These are phyloP conservation scores for Eutrema japonicum DNA, from an alignment of 345 rosid genomes.

Conservation along the genomic window DNA sequence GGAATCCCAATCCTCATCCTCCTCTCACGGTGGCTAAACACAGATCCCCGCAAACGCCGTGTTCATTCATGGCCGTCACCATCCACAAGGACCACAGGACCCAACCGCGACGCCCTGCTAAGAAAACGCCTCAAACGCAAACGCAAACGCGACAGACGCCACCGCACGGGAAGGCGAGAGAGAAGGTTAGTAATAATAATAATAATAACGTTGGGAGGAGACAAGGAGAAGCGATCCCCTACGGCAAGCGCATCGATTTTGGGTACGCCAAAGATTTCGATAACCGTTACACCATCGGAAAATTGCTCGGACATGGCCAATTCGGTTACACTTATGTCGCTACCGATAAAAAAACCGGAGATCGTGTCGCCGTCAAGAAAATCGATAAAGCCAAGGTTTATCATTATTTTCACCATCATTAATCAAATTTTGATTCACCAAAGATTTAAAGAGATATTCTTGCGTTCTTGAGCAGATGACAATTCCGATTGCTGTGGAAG, in stretches of 20 bases:
- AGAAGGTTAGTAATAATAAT: slow-evolving; percentile 20
- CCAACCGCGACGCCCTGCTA: slow-evolving; percentile 35
- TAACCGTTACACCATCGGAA: slow-evolving; percentile 66
- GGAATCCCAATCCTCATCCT: slow-evolving; percentile 23
- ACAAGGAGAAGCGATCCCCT: slow-evolving; percentile 52
- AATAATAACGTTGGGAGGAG: slow-evolving; percentile 30
- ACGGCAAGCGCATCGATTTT: slow-evolving; percentile 75
- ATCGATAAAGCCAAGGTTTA: slow-evolving; percentile 84
- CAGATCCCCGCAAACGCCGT: slow-evolving; percentile 28
- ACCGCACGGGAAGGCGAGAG: slow-evolving; percentile 34
- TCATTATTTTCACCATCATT: neutral
- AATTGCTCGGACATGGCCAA: slow-evolving; percentile 87
- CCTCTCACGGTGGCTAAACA: slow-evolving; percentile 37
- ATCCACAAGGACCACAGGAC: slow-evolving; percentile 42
- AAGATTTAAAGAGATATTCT: neutral
- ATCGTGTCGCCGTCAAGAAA: slow-evolving; percentile 86
- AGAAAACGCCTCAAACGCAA: slow-evolving; percentile 7
- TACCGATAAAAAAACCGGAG: slow-evolving; percentile 63
- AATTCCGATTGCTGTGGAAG: slow-evolving; percentile 74
- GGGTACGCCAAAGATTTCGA: slow-evolving; percentile 84
- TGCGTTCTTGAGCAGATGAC: slow-evolving; percentile 38
- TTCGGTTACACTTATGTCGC: slow-evolving; percentile 93
- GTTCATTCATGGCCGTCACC: slow-evolving; percentile 39
- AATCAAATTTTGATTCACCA: neutral
- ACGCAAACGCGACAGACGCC: slow-evolving; percentile 41